Evolutionary conservation across 2,329 filamentous ascomycete genomes (phyloP).

Genomic region (Cercospora canescens): DNA sequence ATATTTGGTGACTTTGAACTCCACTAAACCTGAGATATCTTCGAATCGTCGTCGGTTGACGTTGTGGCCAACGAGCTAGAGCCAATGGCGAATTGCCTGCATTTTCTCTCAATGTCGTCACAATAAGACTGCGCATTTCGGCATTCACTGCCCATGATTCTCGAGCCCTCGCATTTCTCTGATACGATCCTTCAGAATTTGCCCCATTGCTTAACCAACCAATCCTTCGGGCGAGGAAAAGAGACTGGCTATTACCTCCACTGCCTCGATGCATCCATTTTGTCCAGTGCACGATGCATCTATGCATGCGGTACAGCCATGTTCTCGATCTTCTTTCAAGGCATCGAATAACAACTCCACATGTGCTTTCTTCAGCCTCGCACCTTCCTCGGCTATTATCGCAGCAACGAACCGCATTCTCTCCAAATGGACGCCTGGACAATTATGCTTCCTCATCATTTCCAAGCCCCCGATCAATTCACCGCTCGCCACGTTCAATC

Average conservation of each 20-base stretch:
- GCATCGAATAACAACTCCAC: not conserved
- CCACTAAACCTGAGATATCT: too few relatives aligned
- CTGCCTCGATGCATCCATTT: not conserved
- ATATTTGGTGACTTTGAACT: too few relatives aligned
- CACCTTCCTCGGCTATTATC: not conserved
- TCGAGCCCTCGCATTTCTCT: not conserved
- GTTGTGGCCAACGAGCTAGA: too few relatives aligned
- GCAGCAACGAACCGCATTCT: not conserved
- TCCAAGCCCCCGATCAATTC: not conserved
- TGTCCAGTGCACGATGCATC: not conserved
- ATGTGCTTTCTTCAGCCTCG: not conserved
- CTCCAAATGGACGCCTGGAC: not conserved
- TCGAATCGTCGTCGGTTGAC: too few relatives aligned
- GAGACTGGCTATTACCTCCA: not conserved
- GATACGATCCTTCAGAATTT: not conserved
- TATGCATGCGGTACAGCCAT: not conserved
- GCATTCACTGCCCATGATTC: too few relatives aligned
- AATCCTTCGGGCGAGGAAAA: not conserved
- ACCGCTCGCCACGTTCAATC: not conserved
- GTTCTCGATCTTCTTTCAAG: not conserved
- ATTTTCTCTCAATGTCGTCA: too few relatives aligned
- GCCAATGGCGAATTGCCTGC: too few relatives aligned
- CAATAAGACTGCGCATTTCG: too few relatives aligned
- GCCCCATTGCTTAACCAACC: not conserved
- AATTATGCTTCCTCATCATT: not conserved